Conservation (phyloP, 176 grass and related monocot species). For the Oryza meridionalis region DNA sequence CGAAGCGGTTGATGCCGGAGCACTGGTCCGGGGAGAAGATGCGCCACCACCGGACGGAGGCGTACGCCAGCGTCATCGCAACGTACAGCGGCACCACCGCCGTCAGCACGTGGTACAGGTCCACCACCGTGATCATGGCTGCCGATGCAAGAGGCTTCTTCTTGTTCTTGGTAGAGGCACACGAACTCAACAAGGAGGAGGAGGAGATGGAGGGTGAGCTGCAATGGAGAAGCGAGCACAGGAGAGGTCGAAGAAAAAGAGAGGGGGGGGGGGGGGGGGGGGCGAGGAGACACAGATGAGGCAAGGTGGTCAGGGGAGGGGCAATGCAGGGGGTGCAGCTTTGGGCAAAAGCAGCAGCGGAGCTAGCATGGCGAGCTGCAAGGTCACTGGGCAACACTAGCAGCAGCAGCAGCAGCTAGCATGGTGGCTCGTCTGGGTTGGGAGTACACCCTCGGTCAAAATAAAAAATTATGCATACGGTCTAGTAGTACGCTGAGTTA, state of each 20-base stretch:
- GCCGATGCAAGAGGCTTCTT: neutral
- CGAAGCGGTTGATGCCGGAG: constrained; percentile 84
- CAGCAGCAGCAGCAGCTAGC: neutral
- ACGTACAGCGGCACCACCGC: constrained; percentile 80
- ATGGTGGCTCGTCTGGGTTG: too few species aligned
- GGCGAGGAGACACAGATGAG: constrained; percentile 17
- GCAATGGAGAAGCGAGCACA: neutral
- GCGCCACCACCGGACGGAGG: constrained; percentile 76
- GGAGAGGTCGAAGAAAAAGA: neutral
- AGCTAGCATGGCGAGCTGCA: neutral
- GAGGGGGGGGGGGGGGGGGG: neutral
- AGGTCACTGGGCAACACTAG: neutral
- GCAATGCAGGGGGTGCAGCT: neutral
- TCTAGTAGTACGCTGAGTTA: neutral
- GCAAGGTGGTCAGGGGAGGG: constrained; percentile 28
- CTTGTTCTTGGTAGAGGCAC: neutral
- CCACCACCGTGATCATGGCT: constrained; percentile 56
- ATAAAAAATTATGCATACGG: too few species aligned
- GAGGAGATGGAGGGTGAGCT: neutral
- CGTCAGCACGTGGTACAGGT: constrained; percentile 75
- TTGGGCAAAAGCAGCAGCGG: constrained; percentile 29
- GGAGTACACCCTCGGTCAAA: too few species aligned
- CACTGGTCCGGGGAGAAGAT: constrained; percentile 78
- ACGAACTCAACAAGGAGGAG: neutral
- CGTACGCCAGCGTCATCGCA: constrained; percentile 79